Percentiles rank a stretch among this genome's conserved stretches.
Evolutionary conservation across 2,329 filamentous ascomycete genomes (phyloP).

Genomic region (Pseudogymnoascus sp.): DNA sequence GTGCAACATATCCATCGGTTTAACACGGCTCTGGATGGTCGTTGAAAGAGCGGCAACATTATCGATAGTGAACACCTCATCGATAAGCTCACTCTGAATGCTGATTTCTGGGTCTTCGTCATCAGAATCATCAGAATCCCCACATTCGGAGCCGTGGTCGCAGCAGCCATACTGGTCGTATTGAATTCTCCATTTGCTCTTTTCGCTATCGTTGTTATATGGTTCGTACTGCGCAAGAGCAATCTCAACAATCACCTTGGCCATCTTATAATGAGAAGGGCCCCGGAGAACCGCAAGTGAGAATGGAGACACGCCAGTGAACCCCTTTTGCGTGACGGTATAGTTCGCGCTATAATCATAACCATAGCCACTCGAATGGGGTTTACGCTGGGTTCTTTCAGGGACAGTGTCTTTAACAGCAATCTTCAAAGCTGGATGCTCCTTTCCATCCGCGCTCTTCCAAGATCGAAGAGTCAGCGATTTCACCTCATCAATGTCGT

Average conservation of each 20-base stretch:
- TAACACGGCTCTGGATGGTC: slow-evolving; percentile 55
- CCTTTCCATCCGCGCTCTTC: slow-evolving; percentile 38
- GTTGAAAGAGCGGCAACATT: slow-evolving; percentile 62
- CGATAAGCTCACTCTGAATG: slow-evolving; percentile 41
- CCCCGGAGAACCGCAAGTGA: slow-evolving; percentile 59
- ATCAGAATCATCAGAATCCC: slow-evolving; percentile 21
- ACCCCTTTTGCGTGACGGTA: slow-evolving; percentile 8
- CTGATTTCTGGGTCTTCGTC: slow-evolving; percentile 36
- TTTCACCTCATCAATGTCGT: slow-evolving; percentile 60
- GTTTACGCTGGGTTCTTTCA: not conserved
- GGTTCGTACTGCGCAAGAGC: slow-evolving; percentile 58
- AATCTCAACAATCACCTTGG: slow-evolving; percentile 61
- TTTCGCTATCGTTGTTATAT: slow-evolving; percentile 35
- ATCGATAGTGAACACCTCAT: slow-evolving; percentile 65
- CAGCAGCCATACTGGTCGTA: slow-evolving; percentile 33
- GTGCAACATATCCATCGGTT: slow-evolving; percentile 45
- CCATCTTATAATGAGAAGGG: slow-evolving; percentile 47
- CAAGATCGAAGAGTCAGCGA: slow-evolving; percentile 52
- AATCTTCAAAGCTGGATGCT: slow-evolving; percentile 54
- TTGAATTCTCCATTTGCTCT: slow-evolving; percentile 34
- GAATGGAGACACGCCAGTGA: slow-evolving; percentile 43
- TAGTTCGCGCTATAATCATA: slow-evolving; percentile 17
- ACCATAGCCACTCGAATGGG: not conserved
- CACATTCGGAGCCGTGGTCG: slow-evolving; percentile 17
- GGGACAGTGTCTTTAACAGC: slow-evolving; percentile 44